Percentiles rank a stretch among this genome's conserved stretches.
phyloP scores from a whole-genome alignment of 768 basidiomycete genomes.

The Tremella yokohamensis region DNA sequence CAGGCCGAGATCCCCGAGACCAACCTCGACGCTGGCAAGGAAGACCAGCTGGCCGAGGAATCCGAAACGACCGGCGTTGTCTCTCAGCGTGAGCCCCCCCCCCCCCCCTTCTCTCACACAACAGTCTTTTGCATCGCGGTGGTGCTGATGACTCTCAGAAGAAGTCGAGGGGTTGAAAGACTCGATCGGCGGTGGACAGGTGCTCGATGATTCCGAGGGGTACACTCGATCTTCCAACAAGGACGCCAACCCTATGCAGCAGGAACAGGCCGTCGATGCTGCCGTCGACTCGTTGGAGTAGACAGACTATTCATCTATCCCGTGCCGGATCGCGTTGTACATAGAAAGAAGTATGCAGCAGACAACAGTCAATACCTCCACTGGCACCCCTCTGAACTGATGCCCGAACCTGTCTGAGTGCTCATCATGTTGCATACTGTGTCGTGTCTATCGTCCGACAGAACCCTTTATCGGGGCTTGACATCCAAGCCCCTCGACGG shows the following conservation, averaged over 20 bases:
- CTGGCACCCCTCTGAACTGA: no score
- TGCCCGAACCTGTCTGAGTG: no score
- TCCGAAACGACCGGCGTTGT: constrained; percentile 42
- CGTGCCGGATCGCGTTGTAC: no score
- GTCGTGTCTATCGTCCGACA: no score
- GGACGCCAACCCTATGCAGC: constrained; percentile 27
- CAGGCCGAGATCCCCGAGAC: constrained; percentile 24
- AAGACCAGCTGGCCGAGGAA: constrained; percentile 34
- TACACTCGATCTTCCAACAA: constrained; percentile 47
- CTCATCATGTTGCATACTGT: no score
- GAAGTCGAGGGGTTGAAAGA: constrained; percentile 49
- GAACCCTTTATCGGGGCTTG: no score
- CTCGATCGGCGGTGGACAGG: constrained; percentile 41
- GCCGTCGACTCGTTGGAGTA: constrained; percentile 13
- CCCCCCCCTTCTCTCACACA: no score
- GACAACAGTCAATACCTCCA: no score
- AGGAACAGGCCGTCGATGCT: constrained; percentile 31
- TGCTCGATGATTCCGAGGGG: constrained; percentile 44
- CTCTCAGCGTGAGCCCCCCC: constrained; percentile 32
- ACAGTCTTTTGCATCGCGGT: constrained; percentile 3
- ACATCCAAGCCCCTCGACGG: constrained; percentile 3
- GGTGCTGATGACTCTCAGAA: constrained; percentile 25
- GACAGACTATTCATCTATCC: neutral
- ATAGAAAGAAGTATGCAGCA: no score
- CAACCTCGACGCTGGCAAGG: constrained; percentile 32